Base-by-base conservation (phyloP, 2,329 filamentous ascomycete genomes). In the Allantophomopsis cytisporea region DNA sequence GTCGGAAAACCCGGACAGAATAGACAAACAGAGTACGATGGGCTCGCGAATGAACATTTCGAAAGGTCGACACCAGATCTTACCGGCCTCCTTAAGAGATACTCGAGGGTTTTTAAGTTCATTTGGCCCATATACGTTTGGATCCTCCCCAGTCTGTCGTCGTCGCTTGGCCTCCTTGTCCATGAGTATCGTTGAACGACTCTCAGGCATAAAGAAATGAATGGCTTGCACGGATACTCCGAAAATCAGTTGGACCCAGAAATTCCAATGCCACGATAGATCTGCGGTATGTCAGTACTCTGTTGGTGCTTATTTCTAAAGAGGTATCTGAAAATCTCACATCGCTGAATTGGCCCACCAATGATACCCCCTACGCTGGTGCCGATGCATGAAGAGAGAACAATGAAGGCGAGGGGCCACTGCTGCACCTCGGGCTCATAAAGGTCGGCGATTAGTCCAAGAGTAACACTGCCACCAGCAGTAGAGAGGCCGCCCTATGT, bases 191-290 rank as follows among this genome's bases (percentile, higher is more conserved):
- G 80, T 85, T 1, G 76, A 72, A 38, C 84, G 70, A 1, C 84
- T 91, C 58, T 91, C 85, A 1, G 83, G 83, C 7, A 75, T 65
- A 42, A 82, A 52, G 37, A 80, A 62, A 54, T 87, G 82, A 4
- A 83, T 51, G 4, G 72, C 14, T 53, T 88, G 83, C 3, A 85
- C 73, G 28, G 73, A 67, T 7, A 60, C 79, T 14, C 84, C 83
- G 39, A 89, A 76, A 47, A 88, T 86, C 45, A 89, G 71, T 58
- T 88, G 83, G 43, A 89, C 82, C 84, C 85, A 91, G 55, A 89
- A 87, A 40, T 69, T 75, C 80, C 80, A 87, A 47, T 71, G 69
- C 83, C 83, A 91, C 18, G 61, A 54, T 0, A 83, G 64, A 47
- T 74, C 76, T 23, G 72, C 58, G 11, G 11, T 3, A 6, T 12